These are phyloP conservation scores for Mycena capillaripes DNA, from an alignment of 768 basidiomycete species.

Conservation along the genomic window DNA sequence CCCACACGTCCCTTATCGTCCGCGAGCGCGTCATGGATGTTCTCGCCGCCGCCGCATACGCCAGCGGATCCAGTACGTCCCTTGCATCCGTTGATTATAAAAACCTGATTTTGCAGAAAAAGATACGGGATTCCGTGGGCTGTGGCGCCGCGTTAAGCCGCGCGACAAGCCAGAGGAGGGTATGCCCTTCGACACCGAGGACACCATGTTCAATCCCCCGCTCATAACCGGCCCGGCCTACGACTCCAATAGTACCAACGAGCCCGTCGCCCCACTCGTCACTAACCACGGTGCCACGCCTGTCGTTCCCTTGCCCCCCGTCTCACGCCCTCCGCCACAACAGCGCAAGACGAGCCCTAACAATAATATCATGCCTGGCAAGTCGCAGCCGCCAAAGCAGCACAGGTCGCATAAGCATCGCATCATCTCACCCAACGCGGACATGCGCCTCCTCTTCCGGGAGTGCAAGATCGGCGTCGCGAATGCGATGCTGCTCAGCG, in stretches of 20 bases:
- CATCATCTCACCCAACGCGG: slow-evolving; percentile 81
- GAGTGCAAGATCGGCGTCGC: slow-evolving; percentile 88
- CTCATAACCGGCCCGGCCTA: neutral
- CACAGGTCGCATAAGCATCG: too few species aligned
- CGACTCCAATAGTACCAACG: neutral
- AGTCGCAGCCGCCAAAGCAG: too few species aligned
- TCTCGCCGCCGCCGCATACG: slow-evolving; percentile 84
- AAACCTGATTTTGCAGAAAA: slow-evolving; percentile 34
- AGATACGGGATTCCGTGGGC: slow-evolving; percentile 70
- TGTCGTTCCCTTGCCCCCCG: too few species aligned
- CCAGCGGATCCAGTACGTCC: slow-evolving; percentile 64
- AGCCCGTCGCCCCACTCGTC: neutral
- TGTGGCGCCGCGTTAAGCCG: slow-evolving; percentile 88
- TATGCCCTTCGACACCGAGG: slow-evolving; percentile 81
- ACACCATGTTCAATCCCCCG: slow-evolving; percentile 81
- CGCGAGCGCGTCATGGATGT: slow-evolving; percentile 85
- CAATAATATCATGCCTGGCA: too few species aligned
- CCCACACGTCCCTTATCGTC: slow-evolving; percentile 82
- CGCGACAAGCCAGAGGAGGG: slow-evolving; percentile 88
- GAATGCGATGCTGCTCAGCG: slow-evolving; percentile 81
- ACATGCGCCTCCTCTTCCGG: slow-evolving; percentile 84
- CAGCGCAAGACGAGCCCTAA: too few species aligned
- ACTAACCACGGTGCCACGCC: too few species aligned
- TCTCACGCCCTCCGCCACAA: too few species aligned
- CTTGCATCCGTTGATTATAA: neutral